Percentiles rank a stretch among this genome's conserved stretches.
Evolutionary conservation across 441 rosid genomes (phyloP).

Genomic region (Iberis amara): DNA sequence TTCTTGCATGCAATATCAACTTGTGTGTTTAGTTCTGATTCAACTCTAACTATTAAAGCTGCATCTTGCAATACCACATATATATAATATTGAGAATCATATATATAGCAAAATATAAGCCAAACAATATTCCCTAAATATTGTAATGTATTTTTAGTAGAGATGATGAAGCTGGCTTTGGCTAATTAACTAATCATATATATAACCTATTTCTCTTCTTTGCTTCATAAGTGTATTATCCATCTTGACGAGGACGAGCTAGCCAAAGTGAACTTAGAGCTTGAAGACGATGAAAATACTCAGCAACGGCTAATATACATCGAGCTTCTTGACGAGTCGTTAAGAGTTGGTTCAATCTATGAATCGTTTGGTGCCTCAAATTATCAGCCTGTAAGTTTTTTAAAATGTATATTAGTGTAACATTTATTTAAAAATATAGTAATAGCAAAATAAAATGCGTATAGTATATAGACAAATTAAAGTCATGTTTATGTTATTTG

Average conservation of each 20-base stretch:
- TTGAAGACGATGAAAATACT: conserved; percentile 87
- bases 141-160: conserved; percentile 5
- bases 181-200: conserved; percentile 26
- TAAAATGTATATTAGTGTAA: neutral
- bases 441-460: neutral
- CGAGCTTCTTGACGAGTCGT: conserved; percentile 84
- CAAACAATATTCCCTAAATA: conserved; percentile 9
- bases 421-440: conserved; percentile 6
- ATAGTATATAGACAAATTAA: neutral
- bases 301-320: conserved; percentile 68
- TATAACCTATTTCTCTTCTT: conserved; percentile 23
- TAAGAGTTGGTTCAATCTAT: conserved; percentile 60
- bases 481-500: neutral
- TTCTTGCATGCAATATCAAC: conserved; percentile 29
- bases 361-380: conserved; percentile 80
- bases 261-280: conserved; percentile 91
- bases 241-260: conserved; percentile 79
- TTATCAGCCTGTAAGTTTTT: conserved; percentile 78
- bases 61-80: conserved; percentile 8
- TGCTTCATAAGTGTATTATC: conserved; percentile 19
- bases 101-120: conserved; percentile 8
- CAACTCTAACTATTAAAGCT: too few relatives aligned
- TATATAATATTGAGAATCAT: neutral
- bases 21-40: neutral
- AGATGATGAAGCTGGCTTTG: conserved; percentile 23